Conservation (phyloP, 169 alveolate species). For the Eimeria tenella region DNA sequence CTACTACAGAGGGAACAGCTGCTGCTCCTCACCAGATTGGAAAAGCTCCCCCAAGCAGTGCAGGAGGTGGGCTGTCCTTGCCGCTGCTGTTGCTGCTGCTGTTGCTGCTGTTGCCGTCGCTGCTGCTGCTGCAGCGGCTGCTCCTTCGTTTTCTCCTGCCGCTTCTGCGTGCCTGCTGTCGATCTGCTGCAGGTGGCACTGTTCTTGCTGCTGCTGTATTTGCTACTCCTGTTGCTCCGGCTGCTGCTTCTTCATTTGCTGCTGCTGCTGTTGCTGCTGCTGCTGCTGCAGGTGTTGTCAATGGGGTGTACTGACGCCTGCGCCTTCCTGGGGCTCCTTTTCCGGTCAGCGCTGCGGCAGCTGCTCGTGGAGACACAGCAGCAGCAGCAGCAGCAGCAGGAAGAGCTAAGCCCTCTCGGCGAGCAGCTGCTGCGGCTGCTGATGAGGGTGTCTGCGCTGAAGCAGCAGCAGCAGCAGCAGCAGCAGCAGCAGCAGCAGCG, state of each 20-base stretch:
- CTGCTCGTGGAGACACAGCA: constrained; percentile 45
- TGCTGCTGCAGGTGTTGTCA: constrained; percentile 53
- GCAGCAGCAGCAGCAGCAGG: constrained; percentile 45
- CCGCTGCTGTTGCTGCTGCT: constrained; percentile 25
- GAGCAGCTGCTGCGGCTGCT: constrained; percentile 6
- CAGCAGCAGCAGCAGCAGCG: constrained; percentile 53
- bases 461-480: constrained; percentile 61
- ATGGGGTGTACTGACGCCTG: constrained; percentile 6
- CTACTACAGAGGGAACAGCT: constrained; percentile 63
- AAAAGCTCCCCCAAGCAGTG: neutral
- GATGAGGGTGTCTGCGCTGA: neutral
- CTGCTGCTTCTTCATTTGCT: neutral
- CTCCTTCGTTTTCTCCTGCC: neutral
- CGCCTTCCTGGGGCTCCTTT: constrained; percentile 40
- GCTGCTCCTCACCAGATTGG: constrained; percentile 33
- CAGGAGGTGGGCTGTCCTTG: neutral
- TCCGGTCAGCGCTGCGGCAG: constrained; percentile 63
- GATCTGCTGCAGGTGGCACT: neutral
- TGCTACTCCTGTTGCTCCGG: too few species aligned
- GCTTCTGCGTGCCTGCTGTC: constrained; percentile 6
- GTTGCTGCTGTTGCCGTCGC: neutral
- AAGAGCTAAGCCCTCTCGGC: constrained; percentile 29
- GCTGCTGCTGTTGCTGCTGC: constrained; percentile 48
- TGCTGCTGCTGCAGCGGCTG: neutral
- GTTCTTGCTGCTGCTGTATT: neutral